Evolutionary conservation across 2,329 filamentous ascomycete genomes (phyloP).

Genomic region (Venturia nashicola): DNA sequence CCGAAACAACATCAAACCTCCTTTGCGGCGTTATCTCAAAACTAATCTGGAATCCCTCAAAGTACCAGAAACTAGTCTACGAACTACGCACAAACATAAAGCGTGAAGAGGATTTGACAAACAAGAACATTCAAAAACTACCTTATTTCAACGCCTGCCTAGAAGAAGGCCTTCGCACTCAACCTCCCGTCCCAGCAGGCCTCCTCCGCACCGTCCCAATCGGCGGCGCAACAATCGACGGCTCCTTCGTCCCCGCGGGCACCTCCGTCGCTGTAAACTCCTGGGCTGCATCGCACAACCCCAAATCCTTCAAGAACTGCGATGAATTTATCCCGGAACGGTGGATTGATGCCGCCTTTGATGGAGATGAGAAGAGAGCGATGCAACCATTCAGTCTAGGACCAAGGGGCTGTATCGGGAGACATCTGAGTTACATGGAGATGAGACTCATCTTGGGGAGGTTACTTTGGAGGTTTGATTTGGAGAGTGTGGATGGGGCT

Average conservation of each 20-base stretch:
- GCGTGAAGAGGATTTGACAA: slow-evolving; percentile 7
- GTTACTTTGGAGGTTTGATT: slow-evolving; percentile 24
- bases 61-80: slow-evolving; percentile 4
- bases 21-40: slow-evolving; percentile 8
- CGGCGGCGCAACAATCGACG: slow-evolving; percentile 10
- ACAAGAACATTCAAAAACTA: slow-evolving; percentile 13
- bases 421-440: slow-evolving; percentile 22
- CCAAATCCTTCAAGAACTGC: slow-evolving; percentile 19
- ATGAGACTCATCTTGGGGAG: slow-evolving; percentile 19
- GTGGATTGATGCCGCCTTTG: slow-evolving; percentile 19
- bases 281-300: slow-evolving; percentile 16
- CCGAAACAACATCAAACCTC: slow-evolving; percentile 12
- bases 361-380: slow-evolving; percentile 19
- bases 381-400: slow-evolving; percentile 22
- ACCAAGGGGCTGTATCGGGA: slow-evolving; percentile 22
- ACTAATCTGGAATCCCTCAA: slow-evolving; percentile 9
- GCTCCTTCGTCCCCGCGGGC: slow-evolving; percentile 3
- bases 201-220: slow-evolving; percentile 19
- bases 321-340: slow-evolving; percentile 25
- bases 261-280: slow-evolving; percentile 17
- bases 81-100: slow-evolving; percentile 9
- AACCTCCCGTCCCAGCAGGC: slow-evolving; percentile 32
- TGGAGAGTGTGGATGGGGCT: slow-evolving; percentile 21
- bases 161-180: slow-evolving; percentile 33
- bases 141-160: slow-evolving; percentile 34